These are phyloP conservation scores for Fusarium euwallaceae DNA, from an alignment of 2,329 filamentous ascomycete species.

Conservation along the genomic window DNA sequence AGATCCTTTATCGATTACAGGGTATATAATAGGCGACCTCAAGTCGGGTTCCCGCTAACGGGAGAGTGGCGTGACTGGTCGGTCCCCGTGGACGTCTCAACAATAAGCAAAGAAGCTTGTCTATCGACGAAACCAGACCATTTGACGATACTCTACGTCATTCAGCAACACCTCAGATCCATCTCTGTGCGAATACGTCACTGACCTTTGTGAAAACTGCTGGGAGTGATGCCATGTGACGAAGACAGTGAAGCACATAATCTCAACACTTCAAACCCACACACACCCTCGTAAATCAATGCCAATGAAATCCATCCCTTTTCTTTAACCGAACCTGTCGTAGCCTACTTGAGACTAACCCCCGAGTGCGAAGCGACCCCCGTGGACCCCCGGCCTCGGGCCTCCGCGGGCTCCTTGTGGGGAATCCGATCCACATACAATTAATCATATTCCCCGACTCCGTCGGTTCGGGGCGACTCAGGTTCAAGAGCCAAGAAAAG, in stretches of 20 bases:
- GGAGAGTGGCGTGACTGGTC: not conserved
- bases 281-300: not conserved
- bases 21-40: not conserved
- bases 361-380: not conserved
- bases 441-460: constrained; percentile 10
- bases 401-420: constrained; percentile 27
- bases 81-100: not conserved
- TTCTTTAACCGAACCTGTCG: not conserved
- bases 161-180: not conserved
- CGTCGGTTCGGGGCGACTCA: constrained; percentile 18
- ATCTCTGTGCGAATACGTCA: not conserved
- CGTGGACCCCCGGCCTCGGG: constrained; percentile 5
- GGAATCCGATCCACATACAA: not conserved
- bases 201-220: not conserved
- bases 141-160: not conserved
- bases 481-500: not conserved
- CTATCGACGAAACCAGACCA: not conserved
- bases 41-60: not conserved
- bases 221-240: not conserved
- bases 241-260: not conserved
- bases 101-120: not conserved
- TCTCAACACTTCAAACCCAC: not conserved
- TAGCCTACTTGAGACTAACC: not conserved
- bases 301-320: not conserved
- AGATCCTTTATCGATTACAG: not conserved